Conservation (phyloP, 78 protist genomes). For the Mastigamoeba balamuthi region DNA sequence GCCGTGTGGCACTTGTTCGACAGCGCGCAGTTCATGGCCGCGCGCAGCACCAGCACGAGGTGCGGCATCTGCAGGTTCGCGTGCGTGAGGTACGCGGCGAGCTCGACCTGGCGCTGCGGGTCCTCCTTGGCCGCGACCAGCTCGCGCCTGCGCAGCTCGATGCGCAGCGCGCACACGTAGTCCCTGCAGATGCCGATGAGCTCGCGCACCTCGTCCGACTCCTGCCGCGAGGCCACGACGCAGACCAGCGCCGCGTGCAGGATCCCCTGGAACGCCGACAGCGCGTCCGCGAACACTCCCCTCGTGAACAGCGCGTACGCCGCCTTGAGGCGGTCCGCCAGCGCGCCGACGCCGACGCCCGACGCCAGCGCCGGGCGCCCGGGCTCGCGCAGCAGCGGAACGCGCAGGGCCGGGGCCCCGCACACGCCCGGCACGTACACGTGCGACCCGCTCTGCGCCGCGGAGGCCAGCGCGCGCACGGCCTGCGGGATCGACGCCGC, state of each 20-base stretch:
- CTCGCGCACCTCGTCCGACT: conserved; percentile 44
- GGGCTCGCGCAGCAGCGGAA: neutral
- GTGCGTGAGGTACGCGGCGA: conserved; percentile 93
- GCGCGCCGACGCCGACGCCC: neutral
- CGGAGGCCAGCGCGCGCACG: neutral
- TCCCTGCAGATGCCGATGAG: conserved; percentile 75
- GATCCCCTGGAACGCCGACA: conserved; percentile 20
- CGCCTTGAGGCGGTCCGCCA: conserved; percentile 1
- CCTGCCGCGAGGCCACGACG: conserved; percentile 26
- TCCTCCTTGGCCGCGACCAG: neutral
- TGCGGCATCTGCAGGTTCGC: conserved; percentile 80
- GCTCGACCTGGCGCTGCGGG: conserved; percentile 44
- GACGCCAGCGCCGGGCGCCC: neutral
- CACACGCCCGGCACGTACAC: neutral
- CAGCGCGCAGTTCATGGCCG: conserved; percentile 59
- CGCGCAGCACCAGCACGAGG: conserved; percentile 56
- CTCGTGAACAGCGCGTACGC: conserved; percentile 61
- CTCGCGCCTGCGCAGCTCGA: conserved; percentile 61
- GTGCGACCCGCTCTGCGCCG: neutral
- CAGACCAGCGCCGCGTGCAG: conserved; percentile 24
- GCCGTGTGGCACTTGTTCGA: conserved; percentile 52
- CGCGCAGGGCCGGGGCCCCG: neutral
- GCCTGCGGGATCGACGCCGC: conserved; percentile 20
- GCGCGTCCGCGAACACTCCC: conserved; percentile 77
- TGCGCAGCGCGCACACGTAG: conserved; percentile 71